These are phyloP conservation scores for Priceomyces carsonii DNA, from an alignment of 805 yeast species.

Conservation along the genomic window DNA sequence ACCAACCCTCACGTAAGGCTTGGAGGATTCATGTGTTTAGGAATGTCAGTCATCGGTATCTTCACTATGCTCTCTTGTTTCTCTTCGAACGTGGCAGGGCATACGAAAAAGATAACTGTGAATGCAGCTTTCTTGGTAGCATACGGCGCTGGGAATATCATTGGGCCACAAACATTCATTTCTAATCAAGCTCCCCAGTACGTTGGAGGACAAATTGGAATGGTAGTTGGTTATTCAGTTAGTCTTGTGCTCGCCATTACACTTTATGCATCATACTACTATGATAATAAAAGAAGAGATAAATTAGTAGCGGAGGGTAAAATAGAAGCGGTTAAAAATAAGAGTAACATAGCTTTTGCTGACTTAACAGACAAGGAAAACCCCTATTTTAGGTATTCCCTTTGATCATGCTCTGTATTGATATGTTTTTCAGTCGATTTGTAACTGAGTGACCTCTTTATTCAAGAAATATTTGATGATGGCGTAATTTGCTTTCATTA, in stretches of 20 bases:
- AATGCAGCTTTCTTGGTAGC: conserved; percentile 48
- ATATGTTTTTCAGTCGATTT: too few relatives aligned
- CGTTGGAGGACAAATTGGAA: conserved; percentile 41
- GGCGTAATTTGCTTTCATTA: too few relatives aligned
- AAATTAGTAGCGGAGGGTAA: not conserved
- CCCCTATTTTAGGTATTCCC: conserved; percentile 43
- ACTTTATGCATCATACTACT: conserved; percentile 25
- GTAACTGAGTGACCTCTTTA: too few relatives aligned
- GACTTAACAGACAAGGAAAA: conserved; percentile 58
- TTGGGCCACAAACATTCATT: conserved; percentile 55
- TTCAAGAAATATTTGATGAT: too few relatives aligned
- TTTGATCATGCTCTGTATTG: too few relatives aligned
- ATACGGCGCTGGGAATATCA: conserved; percentile 54
- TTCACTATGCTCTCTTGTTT: conserved; percentile 35
- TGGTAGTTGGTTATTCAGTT: conserved; percentile 26
- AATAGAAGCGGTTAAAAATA: conserved; percentile 16
- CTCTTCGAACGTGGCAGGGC: conserved; percentile 55
- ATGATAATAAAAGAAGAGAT: conserved; percentile 42
- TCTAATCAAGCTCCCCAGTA: conserved; percentile 45
- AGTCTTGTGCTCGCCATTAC: conserved; percentile 8
- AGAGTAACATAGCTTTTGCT: conserved; percentile 47
- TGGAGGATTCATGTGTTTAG: conserved; percentile 30
- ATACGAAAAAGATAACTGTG: conserved; percentile 53
- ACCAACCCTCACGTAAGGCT: conserved; percentile 22
- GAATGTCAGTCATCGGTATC: conserved; percentile 28